Conservation (phyloP, 495 filamentous ascomycete genomes). For the Neurospora cerealis region DNA sequence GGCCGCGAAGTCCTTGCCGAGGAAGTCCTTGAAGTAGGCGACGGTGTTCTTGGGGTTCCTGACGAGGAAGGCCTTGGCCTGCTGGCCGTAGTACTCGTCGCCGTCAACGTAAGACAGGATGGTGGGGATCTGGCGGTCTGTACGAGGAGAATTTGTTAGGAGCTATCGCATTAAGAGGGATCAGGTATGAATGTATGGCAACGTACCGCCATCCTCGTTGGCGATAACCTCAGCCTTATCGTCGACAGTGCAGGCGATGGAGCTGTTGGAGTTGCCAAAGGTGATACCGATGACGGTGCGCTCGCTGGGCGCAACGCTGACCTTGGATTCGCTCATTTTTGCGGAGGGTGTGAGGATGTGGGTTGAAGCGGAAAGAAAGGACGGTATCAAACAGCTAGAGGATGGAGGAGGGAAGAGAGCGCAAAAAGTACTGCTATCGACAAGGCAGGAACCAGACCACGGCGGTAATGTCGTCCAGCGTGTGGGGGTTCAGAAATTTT, state of each 20-base stretch:
- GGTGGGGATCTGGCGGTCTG: constrained; percentile 94
- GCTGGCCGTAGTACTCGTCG: constrained; percentile 92
- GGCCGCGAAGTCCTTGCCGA: constrained; percentile 89
- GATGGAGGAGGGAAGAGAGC: background rate
- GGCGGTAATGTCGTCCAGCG: background rate
- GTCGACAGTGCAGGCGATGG: constrained; percentile 84
- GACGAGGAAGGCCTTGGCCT: constrained; percentile 86
- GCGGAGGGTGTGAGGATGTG: background rate
- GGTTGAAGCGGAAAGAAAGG: background rate
- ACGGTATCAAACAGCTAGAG: background rate
- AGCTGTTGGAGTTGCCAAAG: constrained; percentile 97
- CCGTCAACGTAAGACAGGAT: constrained; percentile 89
- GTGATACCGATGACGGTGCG: constrained; percentile 85
- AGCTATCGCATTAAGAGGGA: background rate
- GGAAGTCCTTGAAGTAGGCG: constrained; percentile 89
- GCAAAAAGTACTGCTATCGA: background rate
- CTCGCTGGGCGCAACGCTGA: constrained; percentile 44
- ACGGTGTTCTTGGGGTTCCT: constrained; percentile 89
- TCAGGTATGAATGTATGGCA: background rate
- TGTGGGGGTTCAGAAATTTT: background rate
- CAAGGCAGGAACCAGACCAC: background rate
- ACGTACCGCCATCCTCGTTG: constrained; percentile 92
- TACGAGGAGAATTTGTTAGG: background rate
- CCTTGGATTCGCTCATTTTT: constrained; percentile 29
- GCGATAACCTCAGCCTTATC: constrained; percentile 96